Conservation (phyloP, 257 asterid species). For the Fraxinus pennsylvanica region DNA sequence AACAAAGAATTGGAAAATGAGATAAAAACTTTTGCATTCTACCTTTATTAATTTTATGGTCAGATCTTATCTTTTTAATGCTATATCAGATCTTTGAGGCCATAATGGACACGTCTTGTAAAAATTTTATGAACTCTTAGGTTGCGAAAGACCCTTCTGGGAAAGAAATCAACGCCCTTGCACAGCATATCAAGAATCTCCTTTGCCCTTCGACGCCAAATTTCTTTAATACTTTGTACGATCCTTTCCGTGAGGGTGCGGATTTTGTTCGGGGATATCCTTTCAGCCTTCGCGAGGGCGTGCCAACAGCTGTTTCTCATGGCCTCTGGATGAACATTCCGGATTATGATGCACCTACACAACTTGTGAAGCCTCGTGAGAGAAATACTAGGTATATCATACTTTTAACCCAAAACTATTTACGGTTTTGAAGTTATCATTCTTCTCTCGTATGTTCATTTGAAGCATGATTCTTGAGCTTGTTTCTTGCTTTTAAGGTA, state of each 20-base stretch:
- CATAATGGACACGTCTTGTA: neutral
- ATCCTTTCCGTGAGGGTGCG: constrained; percentile 77
- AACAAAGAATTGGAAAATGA: too few species aligned
- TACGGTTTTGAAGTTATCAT: neutral
- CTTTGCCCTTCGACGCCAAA: constrained; percentile 83
- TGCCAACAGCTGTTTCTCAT: constrained; percentile 82
- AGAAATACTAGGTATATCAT: constrained; percentile 60
- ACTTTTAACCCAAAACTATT: too few species aligned
- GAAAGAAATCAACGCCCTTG: constrained; percentile 66
- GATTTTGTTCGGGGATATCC: constrained; percentile 94
- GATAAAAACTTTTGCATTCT: too few species aligned
- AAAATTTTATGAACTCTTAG: constrained; percentile 30
- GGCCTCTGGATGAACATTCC: constrained; percentile 95
- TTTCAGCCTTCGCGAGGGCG: constrained; percentile 87
- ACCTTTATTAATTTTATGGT: too few species aligned
- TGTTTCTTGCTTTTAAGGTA: constrained; percentile 39
- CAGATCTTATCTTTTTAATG: neutral
- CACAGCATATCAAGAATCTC: constrained; percentile 79
- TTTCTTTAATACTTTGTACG: constrained; percentile 89
- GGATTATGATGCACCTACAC: constrained; percentile 94
- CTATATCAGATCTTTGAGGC: too few species aligned
- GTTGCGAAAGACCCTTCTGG: constrained; percentile 89
- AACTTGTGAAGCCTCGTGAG: constrained; percentile 89
- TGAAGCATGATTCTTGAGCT: neutral
- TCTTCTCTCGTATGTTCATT: neutral